Conservation (phyloP, 116 monocot species). For the Dioscorea cayenensis region DNA sequence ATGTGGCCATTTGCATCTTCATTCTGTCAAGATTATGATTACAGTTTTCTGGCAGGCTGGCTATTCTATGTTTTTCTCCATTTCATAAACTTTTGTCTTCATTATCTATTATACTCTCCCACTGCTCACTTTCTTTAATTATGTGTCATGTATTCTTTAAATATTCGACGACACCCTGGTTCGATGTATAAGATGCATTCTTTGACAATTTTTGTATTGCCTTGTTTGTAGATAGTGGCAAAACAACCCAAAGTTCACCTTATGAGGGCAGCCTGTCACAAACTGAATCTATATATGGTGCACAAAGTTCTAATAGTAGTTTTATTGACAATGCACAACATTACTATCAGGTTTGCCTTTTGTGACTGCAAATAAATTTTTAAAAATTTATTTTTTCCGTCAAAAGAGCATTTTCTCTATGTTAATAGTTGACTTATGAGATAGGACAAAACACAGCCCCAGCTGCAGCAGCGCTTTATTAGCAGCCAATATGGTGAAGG, state of each 20-base stretch:
- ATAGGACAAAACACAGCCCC: conserved; percentile 13
- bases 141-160: neutral
- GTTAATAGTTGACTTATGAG: neutral
- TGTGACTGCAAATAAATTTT: neutral
- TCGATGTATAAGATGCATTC: neutral
- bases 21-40: no score
- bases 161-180: neutral
- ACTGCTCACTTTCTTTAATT: no score
- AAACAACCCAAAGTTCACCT: conserved; percentile 17
- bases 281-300: conserved; percentile 23
- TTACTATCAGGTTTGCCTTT: conserved; percentile 58
- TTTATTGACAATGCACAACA: conserved; percentile 23
- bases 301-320: conserved; percentile 20
- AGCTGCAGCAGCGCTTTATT: conserved; percentile 17
- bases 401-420: neutral
- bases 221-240: conserved; percentile 28
- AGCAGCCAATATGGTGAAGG: conserved; percentile 29
- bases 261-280: conserved; percentile 14
- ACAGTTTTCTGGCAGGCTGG: no score
- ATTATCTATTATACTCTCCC: no score
- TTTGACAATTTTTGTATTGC: neutral
- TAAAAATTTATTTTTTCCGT: neutral
- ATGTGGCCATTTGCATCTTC: no score
- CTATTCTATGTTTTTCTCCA: no score
- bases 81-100: no score